A percentile compares a stretch with the other conserved stretches of the same genome.
Conservation (phyloP, 257 asterid species). For the Solanum bukasovii region DNA sequence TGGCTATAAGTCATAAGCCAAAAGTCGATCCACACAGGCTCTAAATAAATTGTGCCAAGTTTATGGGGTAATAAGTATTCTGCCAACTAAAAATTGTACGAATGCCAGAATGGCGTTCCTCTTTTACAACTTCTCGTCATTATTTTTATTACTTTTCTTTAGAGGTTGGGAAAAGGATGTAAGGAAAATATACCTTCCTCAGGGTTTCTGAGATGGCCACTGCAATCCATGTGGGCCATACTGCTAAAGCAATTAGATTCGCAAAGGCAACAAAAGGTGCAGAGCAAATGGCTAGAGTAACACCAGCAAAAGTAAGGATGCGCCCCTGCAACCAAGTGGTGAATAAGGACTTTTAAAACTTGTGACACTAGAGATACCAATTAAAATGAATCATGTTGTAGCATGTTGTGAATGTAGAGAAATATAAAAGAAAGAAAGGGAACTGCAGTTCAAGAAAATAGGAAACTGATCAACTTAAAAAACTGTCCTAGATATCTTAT, state of each 20-base stretch:
- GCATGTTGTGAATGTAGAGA: background rate
- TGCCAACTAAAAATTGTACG: background rate
- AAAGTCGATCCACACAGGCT: background rate
- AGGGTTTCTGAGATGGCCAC: slow-evolving; percentile 84
- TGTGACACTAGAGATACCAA: background rate
- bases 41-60: background rate
- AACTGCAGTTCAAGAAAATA: background rate
- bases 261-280: slow-evolving; percentile 68
- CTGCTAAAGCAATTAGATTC: slow-evolving; percentile 73
- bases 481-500: background rate
- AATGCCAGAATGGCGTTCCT: background rate
- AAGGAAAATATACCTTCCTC: slow-evolving; percentile 55
- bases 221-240: slow-evolving; percentile 93
- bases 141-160: background rate
- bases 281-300: slow-evolving; percentile 70
- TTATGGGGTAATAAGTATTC: background rate
- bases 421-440: background rate
- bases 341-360: background rate
- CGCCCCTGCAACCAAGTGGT: slow-evolving; percentile 48
- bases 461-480: background rate
- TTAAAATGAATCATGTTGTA: background rate
- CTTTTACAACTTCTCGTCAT: background rate
- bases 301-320: slow-evolving; percentile 77
- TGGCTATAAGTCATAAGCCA: background rate
- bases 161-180: background rate